phyloP scores from a whole-genome alignment of 75 land plant genomes.

The Sequoiadendron giganteum region DNA sequence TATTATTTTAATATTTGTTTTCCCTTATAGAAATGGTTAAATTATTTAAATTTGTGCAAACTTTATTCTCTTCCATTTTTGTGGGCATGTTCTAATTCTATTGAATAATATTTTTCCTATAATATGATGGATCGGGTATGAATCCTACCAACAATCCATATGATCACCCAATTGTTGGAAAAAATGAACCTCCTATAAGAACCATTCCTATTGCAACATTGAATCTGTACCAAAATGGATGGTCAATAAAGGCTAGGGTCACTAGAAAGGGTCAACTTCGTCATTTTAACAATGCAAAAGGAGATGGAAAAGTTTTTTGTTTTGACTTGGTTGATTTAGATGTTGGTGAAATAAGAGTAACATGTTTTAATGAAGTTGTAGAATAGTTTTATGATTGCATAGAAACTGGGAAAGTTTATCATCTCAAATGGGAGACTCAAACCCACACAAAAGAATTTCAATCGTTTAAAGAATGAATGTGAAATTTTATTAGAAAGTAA shows the following conservation, averaged over 20 bases:
- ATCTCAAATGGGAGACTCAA: slow-evolving; percentile 79
- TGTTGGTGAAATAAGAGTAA: slow-evolving; percentile 91
- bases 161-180: slow-evolving; percentile 54
- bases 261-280: slow-evolving; percentile 78
- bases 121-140: neutral
- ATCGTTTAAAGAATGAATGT: slow-evolving; percentile 84
- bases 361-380: slow-evolving; percentile 88
- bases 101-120: no score
- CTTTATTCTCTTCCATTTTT: no score
- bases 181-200: slow-evolving; percentile 83
- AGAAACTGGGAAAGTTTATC: slow-evolving; percentile 75
- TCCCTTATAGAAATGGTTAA: no score
- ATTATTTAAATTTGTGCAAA: no score
- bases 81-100: no score
- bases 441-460: slow-evolving; percentile 79
- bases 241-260: slow-evolving; percentile 96
- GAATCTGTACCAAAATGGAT: slow-evolving; percentile 87
- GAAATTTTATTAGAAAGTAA: slow-evolving; percentile 72
- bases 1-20: no score
- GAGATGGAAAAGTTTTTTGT: slow-evolving; percentile 92
- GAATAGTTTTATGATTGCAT: slow-evolving; percentile 84
- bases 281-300: slow-evolving; percentile 75
- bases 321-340: slow-evolving; percentile 95
- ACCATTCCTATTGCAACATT: slow-evolving; percentile 87
- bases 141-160: slow-evolving; percentile 27